Evolutionary conservation across 2,329 filamentous ascomycete species (phyloP).

Genomic region (Aspergillus ochraceoroseus): DNA sequence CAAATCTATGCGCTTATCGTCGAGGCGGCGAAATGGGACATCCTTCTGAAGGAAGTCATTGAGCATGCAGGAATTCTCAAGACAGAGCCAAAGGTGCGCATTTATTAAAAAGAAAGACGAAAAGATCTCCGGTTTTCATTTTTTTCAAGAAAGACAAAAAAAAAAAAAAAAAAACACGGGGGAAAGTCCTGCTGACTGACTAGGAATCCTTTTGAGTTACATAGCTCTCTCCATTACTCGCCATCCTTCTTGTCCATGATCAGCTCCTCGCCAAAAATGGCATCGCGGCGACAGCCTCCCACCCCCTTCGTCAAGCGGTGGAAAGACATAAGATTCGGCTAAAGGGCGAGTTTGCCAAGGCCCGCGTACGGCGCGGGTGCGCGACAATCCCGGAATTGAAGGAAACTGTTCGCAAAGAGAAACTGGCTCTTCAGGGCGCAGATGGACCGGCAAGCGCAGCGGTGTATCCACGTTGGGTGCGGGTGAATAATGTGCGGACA

Average conservation of each 20-base stretch:
- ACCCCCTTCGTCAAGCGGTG: slow-evolving; percentile 70
- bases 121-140: too few relatives aligned
- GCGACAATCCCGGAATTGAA: slow-evolving; percentile 62
- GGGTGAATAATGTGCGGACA: slow-evolving; percentile 74
- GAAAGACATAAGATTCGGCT: slow-evolving; percentile 78
- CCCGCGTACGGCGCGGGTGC: slow-evolving; percentile 66
- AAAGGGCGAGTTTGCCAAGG: slow-evolving; percentile 74
- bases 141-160: too few relatives aligned
- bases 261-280: slow-evolving; percentile 74
- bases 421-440: slow-evolving; percentile 44
- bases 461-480: slow-evolving; percentile 80
- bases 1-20: slow-evolving; percentile 83
- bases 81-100: slow-evolving; percentile 73
- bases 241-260: slow-evolving; percentile 81
- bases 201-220: slow-evolving; percentile 23
- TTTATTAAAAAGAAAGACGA: background rate
- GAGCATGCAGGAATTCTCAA: slow-evolving; percentile 70
- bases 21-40: slow-evolving; percentile 87
- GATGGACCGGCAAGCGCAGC: slow-evolving; percentile 15
- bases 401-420: slow-evolving; percentile 32
- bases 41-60: slow-evolving; percentile 80
- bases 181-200: slow-evolving; percentile 35
- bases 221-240: slow-evolving; percentile 73
- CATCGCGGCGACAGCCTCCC: slow-evolving; percentile 71
- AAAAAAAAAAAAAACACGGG: too few relatives aligned